phyloP scores from a whole-genome alignment of 1,284 basidiomycete species.

The Pulveroboletus sp. region DNA sequence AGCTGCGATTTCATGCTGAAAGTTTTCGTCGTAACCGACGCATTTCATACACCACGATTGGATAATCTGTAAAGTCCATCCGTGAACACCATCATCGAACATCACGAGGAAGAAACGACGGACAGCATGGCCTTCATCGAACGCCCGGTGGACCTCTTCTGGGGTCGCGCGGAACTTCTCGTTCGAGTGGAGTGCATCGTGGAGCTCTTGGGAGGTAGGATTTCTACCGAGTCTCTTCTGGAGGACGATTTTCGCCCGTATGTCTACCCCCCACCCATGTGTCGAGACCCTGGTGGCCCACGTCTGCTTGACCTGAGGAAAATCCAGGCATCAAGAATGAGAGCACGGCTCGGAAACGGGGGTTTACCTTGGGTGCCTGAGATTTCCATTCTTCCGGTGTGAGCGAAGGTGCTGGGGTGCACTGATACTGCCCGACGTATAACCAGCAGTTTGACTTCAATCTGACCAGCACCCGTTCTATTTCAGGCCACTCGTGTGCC shows the following conservation, averaged over 20 bases:
- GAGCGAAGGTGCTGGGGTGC: slow-evolving; percentile 23
- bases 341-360: neutral
- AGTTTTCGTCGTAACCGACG: slow-evolving; percentile 27
- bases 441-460: slow-evolving; percentile 26
- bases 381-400: slow-evolving; percentile 30
- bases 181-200: neutral
- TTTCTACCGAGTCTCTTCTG: slow-evolving; percentile 16
- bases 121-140: slow-evolving; percentile 20
- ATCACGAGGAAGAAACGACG: neutral
- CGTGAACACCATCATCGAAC: neutral
- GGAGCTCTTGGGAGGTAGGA: slow-evolving; percentile 15
- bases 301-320: slow-evolving; percentile 22
- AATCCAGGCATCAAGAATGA: neutral
- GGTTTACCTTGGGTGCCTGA: slow-evolving; percentile 22
- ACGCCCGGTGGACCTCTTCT: slow-evolving; percentile 18
- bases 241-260: slow-evolving; percentile 23
- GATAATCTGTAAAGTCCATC: slow-evolving; percentile 10
- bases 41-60: slow-evolving; percentile 26
- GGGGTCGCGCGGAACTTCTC: slow-evolving; percentile 18
- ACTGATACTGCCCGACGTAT: slow-evolving; percentile 35
- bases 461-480: slow-evolving; percentile 23
- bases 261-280: slow-evolving; percentile 10
- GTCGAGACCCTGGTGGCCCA: slow-evolving; percentile 20
- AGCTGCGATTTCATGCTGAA: slow-evolving; percentile 18
- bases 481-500: neutral